Percentiles rank a stretch among this genome's conserved stretches.
Evolutionary conservation across 768 basidiomycete genomes (phyloP).

Genomic region (Pilatotrama ljubarskyi): DNA sequence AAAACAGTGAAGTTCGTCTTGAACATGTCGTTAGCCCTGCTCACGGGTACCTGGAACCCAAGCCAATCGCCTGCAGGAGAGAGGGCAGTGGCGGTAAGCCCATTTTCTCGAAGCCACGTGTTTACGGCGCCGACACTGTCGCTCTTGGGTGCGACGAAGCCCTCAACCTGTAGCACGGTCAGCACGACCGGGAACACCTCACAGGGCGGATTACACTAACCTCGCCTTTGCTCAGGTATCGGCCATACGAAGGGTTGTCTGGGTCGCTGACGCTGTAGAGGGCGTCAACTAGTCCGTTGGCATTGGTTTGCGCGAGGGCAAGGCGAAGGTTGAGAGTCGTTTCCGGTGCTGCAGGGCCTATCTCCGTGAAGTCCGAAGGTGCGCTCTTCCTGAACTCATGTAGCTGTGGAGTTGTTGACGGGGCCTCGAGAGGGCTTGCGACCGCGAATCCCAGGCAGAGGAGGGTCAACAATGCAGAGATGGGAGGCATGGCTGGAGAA

Average conservation of each 20-base stretch:
- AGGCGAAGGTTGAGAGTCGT: constrained; percentile 38
- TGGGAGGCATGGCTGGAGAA: background rate
- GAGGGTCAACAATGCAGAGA: background rate
- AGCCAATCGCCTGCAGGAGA: constrained; percentile 40
- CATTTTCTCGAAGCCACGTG: constrained; percentile 31
- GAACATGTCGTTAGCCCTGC: constrained; percentile 36
- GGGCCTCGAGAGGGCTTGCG: background rate
- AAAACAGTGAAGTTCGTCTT: constrained; percentile 37
- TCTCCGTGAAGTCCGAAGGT: constrained; percentile 13
- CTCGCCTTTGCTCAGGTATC: background rate
- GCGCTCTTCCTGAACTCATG: background rate
- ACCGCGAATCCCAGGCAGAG: background rate
- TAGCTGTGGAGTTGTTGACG: background rate
- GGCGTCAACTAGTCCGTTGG: constrained; percentile 37
- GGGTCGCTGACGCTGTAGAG: constrained; percentile 36
- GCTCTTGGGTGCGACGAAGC: constrained; percentile 27
- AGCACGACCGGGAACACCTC: background rate
- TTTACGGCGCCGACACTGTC: constrained; percentile 30
- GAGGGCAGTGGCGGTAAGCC: constrained; percentile 23
- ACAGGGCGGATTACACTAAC: background rate
- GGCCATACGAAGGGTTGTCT: background rate
- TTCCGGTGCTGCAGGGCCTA: constrained; percentile 32
- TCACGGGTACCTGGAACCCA: constrained; percentile 30
- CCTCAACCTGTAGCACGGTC: constrained; percentile 24
- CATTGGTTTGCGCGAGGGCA: constrained; percentile 38